These are phyloP conservation scores for Phylloporus arenicola DNA, from an alignment of 768 basidiomycete genomes.

Conservation along the genomic window DNA sequence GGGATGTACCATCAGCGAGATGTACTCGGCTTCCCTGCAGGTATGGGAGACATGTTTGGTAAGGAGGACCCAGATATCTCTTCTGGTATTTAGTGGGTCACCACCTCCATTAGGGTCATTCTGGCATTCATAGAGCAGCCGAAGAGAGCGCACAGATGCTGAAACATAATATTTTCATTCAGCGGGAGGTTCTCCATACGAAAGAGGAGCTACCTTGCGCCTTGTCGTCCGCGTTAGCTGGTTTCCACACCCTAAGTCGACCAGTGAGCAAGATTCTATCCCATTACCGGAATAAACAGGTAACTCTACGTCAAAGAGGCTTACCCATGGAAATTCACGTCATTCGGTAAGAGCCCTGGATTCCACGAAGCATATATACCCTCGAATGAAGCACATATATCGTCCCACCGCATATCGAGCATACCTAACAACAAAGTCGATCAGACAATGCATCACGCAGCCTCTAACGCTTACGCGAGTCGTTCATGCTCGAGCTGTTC, in stretches of 20 bases:
- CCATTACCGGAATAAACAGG: not conserved
- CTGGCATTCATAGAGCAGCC: conserved; percentile 33
- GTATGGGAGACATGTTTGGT: conserved; percentile 68
- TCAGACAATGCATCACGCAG: not conserved
- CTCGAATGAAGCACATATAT: conserved; percentile 67
- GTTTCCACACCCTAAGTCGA: conserved; percentile 36
- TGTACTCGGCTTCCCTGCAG: conserved; percentile 57
- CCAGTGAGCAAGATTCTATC: not conserved
- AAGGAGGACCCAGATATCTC: conserved; percentile 76
- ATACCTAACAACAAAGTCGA: conserved; percentile 31
- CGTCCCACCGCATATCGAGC: conserved; percentile 70
- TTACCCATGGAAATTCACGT: conserved; percentile 63
- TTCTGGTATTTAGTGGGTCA: conserved; percentile 8
- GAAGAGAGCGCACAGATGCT: conserved; percentile 40
- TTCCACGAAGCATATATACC: conserved; percentile 87
- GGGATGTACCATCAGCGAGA: conserved; percentile 44
- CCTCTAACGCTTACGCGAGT: conserved; percentile 14
- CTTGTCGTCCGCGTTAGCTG: conserved; percentile 34
- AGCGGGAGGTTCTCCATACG: not conserved
- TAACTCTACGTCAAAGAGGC: conserved; percentile 12
- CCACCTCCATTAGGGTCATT: not conserved
- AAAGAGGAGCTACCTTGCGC: conserved; percentile 31
- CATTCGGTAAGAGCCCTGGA: conserved; percentile 50
- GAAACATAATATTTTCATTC: not conserved
- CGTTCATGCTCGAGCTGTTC: conserved; percentile 20